A percentile compares a stretch with the other conserved stretches of the same genome.
Evolutionary conservation across 2,329 filamentous ascomycete genomes (phyloP).

Genomic region (Calonectria naviculata): DNA sequence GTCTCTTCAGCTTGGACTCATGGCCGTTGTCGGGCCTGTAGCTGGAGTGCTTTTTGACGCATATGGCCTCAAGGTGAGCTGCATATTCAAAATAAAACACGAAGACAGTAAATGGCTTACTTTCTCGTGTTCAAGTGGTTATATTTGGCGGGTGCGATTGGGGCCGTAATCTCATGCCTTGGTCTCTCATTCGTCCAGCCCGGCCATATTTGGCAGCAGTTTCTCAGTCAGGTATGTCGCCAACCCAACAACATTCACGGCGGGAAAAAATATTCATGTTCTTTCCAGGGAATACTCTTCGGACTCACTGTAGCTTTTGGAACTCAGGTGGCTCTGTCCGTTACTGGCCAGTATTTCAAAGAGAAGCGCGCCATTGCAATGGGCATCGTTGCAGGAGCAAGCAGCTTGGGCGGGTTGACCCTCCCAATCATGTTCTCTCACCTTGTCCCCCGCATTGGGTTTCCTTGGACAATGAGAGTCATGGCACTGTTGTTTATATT

Average conservation of each 20-base stretch:
- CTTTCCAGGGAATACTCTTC: neutral
- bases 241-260: too few relatives aligned
- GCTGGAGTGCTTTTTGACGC: neutral
- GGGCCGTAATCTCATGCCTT: neutral
- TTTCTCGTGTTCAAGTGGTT: neutral
- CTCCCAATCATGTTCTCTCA: constrained; percentile 6
- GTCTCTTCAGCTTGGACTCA: neutral
- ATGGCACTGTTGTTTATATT: neutral
- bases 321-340: neutral
- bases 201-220: neutral
- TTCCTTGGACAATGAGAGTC: neutral
- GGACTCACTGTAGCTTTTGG: constrained; percentile 8
- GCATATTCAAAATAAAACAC: neutral
- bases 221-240: neutral
- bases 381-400: constrained; percentile 8
- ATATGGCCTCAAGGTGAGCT: neutral
- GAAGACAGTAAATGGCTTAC: neutral
- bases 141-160: neutral
- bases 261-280: neutral
- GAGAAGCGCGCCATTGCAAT: constrained; percentile 10
- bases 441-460: neutral
- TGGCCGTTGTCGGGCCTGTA: neutral
- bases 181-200: neutral
- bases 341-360: constrained; percentile 6
- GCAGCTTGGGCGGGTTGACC: neutral